Base-by-base conservation (phyloP, 371 early-diverging fungal species). In the Rhizopus arrhizus region DNA sequence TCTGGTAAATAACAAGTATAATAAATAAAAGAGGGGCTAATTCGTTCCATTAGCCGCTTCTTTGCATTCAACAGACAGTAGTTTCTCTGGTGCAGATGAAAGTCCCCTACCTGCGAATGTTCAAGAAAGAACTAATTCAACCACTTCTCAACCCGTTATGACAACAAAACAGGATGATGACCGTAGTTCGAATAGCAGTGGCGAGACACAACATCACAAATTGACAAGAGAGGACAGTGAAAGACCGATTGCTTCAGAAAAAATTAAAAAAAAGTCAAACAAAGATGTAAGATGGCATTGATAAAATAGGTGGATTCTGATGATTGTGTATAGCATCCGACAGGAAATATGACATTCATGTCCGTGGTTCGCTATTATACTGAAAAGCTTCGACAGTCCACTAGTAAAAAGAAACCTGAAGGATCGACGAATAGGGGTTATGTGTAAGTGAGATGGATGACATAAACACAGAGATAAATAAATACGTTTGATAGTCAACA, bases 341-440 rank as follows among this genome's bases (percentile, higher is more conserved):
- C 66, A 32, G 64, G 70, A 11, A 64, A 66, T 10, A 9, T 61
- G 40, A 62, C 67, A 33, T 67, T 81, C 34, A 42, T 79, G 58
- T 75, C 82, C 13, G 79, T 79, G 5, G 65, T 78, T 40, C 77
- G 77, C 31, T 81, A 81, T 56, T 81, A 81, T 32, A 78, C 74
- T 10, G 78, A 78, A 31, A 81, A 78, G 47, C 69, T 81, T 40
- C 70, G 78, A 15, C 72, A 73, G 0, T 71, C 78, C 4, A 56
- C 72, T n/a, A 62, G 64, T 41, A 72, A 65, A 28, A 72, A 71
- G 45, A 42, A 58, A 15, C 48, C 53, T 12, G 70, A 72, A 28
- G 28, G 43, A 22, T 38, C 63, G n/a, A 38, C 58, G 7, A 77
- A 74, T 46, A 64, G 66, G n/a, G 75, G 78, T n/a, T 80, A 80